phyloP scores from a whole-genome alignment of 768 basidiomycete genomes.

The Suillus clintonianus region DNA sequence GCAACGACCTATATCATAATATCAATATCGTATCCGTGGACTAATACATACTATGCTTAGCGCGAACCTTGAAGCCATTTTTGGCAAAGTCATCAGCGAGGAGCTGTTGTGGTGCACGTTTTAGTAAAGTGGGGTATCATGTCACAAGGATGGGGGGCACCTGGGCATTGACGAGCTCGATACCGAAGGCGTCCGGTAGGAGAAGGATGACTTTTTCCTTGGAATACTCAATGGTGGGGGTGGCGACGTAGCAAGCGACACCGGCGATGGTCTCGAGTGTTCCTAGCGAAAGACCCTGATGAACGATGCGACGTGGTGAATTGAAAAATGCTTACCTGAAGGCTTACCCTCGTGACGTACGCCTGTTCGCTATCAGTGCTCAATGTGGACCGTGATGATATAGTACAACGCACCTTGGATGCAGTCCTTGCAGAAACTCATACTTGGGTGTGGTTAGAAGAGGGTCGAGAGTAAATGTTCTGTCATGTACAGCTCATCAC shows the following conservation, averaged over 20 bases:
- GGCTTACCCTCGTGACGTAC: constrained; percentile 52
- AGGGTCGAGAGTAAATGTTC: not conserved
- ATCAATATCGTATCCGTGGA: not conserved
- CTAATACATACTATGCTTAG: not conserved
- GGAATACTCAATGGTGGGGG: constrained; percentile 49
- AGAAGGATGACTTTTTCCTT: constrained; percentile 59
- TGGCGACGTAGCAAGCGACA: constrained; percentile 53
- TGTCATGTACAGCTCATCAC: not conserved
- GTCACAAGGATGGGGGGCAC: constrained; percentile 27
- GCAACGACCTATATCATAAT: constrained; percentile 21
- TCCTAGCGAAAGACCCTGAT: constrained; percentile 34
- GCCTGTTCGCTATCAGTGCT: constrained; percentile 30
- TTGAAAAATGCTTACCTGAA: constrained; percentile 33
- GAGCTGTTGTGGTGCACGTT: constrained; percentile 17
- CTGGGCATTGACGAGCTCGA: constrained; percentile 46
- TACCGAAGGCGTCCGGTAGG: constrained; percentile 55
- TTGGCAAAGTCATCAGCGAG: constrained; percentile 38
- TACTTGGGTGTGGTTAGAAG: constrained; percentile 16
- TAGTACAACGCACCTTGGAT: constrained; percentile 46
- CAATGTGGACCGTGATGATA: not conserved
- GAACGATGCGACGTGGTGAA: not conserved
- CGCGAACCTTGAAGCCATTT: constrained; percentile 38
- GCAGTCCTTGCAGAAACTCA: constrained; percentile 61
- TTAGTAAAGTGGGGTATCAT: not conserved
- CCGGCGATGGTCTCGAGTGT: constrained; percentile 49